phyloP scores from a whole-genome alignment of 169 alveolate species.

The Pseudocohnilembus persalinus region DNA sequence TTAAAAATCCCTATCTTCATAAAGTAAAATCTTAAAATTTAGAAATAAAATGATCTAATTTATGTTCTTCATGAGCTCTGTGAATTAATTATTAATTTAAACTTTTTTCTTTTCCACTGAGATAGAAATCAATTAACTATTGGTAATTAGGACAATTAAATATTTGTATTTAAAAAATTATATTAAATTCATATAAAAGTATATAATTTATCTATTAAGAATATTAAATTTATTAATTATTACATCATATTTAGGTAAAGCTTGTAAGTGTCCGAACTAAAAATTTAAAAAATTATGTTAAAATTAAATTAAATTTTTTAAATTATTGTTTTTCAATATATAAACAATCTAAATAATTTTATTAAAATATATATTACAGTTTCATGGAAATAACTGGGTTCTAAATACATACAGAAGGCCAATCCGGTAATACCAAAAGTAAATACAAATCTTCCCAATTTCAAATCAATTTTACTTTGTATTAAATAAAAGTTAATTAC shows the following conservation, averaged over 20 bases:
- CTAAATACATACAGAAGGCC: constrained; percentile 17
- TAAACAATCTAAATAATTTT: background rate
- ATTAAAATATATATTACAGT: constrained; percentile 1
- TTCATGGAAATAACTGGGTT: constrained; percentile 32
- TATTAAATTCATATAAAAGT: background rate
- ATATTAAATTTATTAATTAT: background rate
- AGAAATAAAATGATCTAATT: constrained; percentile 11
- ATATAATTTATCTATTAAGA: background rate
- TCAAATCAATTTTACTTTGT: constrained; percentile 12
- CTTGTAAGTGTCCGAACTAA: constrained; percentile 19
- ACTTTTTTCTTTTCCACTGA: constrained; percentile 21
- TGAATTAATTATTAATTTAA: constrained; percentile 18
- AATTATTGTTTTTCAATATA: background rate
- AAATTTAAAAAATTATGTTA: background rate
- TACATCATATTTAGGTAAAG: constrained; percentile 27
- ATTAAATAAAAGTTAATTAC: constrained; percentile 1
- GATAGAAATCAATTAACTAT: constrained; percentile 3
- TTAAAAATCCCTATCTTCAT: too few relatives aligned
- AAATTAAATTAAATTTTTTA: background rate
- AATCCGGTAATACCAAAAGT: constrained; percentile 24
- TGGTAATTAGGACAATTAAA: too few relatives aligned
- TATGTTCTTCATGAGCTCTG: constrained; percentile 24
- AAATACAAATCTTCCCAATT: constrained; percentile 25
- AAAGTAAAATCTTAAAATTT: background rate
- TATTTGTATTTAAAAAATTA: too few relatives aligned